Conservation (phyloP, 2,329 filamentous ascomycete species). For the Alternaria sp. region DNA sequence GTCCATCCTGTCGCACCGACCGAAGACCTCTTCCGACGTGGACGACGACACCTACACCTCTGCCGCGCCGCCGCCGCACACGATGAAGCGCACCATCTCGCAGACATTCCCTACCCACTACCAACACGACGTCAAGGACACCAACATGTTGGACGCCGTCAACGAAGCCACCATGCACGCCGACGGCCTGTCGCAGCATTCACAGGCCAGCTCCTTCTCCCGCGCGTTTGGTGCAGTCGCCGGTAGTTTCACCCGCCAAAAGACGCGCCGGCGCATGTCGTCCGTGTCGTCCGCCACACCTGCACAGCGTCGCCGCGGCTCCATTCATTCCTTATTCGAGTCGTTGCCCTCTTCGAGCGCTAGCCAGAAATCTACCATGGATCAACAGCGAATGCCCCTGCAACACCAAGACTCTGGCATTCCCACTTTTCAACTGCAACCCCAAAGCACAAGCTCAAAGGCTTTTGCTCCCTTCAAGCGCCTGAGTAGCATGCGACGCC, state of each 20-base stretch:
- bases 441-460: constrained; percentile 23
- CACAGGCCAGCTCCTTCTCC: constrained; percentile 39
- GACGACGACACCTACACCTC: constrained; percentile 39
- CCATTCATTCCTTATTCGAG: constrained; percentile 37
- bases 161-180: constrained; percentile 31
- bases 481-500: constrained; percentile 41
- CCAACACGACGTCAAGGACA: constrained; percentile 30
- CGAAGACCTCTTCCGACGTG: constrained; percentile 53
- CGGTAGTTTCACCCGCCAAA: constrained; percentile 39
- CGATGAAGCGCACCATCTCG: constrained; percentile 48
- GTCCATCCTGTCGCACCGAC: constrained; percentile 46
- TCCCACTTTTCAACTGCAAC: constrained; percentile 20
- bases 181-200: constrained; percentile 21
- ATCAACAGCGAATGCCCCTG: constrained; percentile 33
- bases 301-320: constrained; percentile 34
- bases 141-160: constrained; percentile 36
- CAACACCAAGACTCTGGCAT: constrained; percentile 45
- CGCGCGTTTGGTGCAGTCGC: constrained; percentile 37
- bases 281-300: constrained; percentile 36
- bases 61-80: constrained; percentile 22
- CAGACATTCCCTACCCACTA: constrained; percentile 43
- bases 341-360: constrained; percentile 21
- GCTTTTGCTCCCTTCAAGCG: constrained; percentile 35
- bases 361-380: constrained; percentile 25
- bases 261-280: constrained; percentile 43